Percentiles rank a stretch among this genome's conserved stretches.
Evolutionary conservation across 2,329 filamentous ascomycete species (phyloP).

Genomic region (Myriosclerotinia duriaeana): DNA sequence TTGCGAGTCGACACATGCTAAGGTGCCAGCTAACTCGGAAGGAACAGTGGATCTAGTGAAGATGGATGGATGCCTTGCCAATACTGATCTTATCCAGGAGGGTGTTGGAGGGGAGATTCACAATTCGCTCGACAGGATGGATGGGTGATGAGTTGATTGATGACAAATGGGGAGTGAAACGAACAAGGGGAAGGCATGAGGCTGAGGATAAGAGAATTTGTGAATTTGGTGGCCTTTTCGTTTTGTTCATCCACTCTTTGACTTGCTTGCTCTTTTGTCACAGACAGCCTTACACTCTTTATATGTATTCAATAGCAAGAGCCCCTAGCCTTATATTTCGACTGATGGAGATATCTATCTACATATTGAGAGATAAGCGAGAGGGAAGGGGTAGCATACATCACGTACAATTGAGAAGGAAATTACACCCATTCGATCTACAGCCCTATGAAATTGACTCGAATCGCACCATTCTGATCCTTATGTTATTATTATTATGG

Average conservation of each 20-base stretch:
- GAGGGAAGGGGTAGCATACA: background rate
- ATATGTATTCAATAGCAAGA: background rate
- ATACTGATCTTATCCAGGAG: background rate
- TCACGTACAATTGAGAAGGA: background rate
- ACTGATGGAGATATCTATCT: background rate
- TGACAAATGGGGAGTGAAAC: background rate
- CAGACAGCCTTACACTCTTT: background rate
- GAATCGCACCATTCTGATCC: no score
- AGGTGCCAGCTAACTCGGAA: background rate
- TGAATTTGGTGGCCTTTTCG: background rate
- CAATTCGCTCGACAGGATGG: background rate
- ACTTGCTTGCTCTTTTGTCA: background rate
- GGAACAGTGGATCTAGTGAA: conserved; percentile 1
- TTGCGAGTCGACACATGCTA: background rate
- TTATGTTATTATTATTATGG: no score
- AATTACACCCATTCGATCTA: conserved; percentile 50
- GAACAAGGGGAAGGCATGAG: background rate
- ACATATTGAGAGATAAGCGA: background rate
- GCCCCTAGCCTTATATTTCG: background rate
- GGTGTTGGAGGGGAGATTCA: background rate
- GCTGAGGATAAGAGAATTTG: background rate
- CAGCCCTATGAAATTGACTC: no score
- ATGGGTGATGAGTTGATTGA: background rate
- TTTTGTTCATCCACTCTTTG: conserved; percentile 1
- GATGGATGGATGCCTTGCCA: conserved; percentile 1